These are phyloP conservation scores for Pseudozyma sp. DNA, from an alignment of 1,284 basidiomycete genomes.

Conservation along the genomic window DNA sequence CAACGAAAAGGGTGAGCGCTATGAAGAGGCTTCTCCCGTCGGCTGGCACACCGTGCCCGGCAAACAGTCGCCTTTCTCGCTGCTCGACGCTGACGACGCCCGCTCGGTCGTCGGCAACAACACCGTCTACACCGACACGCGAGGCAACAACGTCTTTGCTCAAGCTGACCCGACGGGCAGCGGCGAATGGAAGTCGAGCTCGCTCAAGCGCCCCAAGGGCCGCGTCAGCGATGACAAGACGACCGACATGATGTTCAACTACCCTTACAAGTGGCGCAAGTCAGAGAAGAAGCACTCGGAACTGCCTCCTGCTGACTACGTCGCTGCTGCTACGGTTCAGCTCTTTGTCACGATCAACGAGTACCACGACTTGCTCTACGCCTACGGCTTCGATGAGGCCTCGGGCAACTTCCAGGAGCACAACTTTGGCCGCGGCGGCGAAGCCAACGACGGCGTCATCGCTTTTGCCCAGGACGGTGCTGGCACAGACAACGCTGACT, in stretches of 20 bases:
- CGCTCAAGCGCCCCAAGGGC: constrained; percentile 49
- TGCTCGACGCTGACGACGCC: constrained; percentile 25
- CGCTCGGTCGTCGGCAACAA: constrained; percentile 28
- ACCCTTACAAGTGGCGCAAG: constrained; percentile 60
- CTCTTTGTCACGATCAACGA: constrained; percentile 61
- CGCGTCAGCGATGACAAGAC: constrained; percentile 40
- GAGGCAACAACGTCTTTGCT: constrained; percentile 63
- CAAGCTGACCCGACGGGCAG: constrained; percentile 49
- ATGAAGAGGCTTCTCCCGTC: constrained; percentile 43
- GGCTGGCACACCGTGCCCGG: constrained; percentile 60
- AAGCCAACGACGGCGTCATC: constrained; percentile 88
- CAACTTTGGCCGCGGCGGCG: constrained; percentile 90
- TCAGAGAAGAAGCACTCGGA: constrained; percentile 52
- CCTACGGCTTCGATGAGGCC: constrained; percentile 85
- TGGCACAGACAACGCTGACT: constrained; percentile 75
- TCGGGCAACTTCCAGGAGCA: constrained; percentile 97
- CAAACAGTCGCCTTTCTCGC: constrained; percentile 41
- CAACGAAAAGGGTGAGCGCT: constrained; percentile 48
- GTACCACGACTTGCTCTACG: constrained; percentile 59
- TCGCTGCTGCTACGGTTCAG: constrained; percentile 49
- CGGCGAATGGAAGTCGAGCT: constrained; percentile 46
- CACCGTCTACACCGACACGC: constrained; percentile 52
- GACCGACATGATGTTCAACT: constrained; percentile 57
- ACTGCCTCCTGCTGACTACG: constrained; percentile 52
- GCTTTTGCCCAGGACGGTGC: constrained; percentile 94